These are phyloP conservation scores for Podila epicladia DNA, from an alignment of 192 early-diverging fungal species.

Conservation along the genomic window DNA sequence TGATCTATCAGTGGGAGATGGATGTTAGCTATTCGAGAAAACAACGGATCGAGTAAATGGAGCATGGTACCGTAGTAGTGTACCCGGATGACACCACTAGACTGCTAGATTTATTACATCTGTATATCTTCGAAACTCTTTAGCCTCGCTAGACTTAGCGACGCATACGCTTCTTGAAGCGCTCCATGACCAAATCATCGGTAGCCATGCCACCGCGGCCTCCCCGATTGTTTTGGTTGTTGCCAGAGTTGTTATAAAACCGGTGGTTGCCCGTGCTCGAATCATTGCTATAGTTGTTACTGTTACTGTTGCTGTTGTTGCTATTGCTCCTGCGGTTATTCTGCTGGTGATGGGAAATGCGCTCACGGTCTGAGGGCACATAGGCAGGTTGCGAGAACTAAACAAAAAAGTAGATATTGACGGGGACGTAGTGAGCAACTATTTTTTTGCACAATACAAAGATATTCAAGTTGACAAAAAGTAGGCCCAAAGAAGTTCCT, in stretches of 20 bases:
- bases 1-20: too few relatives aligned
- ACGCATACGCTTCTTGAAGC: conserved; percentile 89
- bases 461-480: background rate
- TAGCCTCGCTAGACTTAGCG: conserved; percentile 41
- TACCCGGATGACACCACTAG: too few relatives aligned
- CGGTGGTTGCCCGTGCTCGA: conserved; percentile 36
- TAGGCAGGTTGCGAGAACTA: conserved; percentile 27
- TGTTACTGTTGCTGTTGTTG: conserved; percentile 20
- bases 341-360: conserved; percentile 45
- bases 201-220: conserved; percentile 79
- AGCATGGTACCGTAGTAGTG: too few relatives aligned
- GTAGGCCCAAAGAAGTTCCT: background rate
- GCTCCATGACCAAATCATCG: conserved; percentile 83
- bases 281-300: conserved; percentile 14
- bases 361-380: conserved; percentile 24
- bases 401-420: background rate
- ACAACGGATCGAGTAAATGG: too few relatives aligned
- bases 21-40: too few relatives aligned
- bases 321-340: conserved; percentile 32
- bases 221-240: conserved; percentile 21
- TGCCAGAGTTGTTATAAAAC: conserved; percentile 32
- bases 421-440: conserved; percentile 10
- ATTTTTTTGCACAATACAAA: conserved; percentile 4
- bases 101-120: too few relatives aligned
- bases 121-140: too few relatives aligned